Evolutionary conservation across 2,329 filamentous ascomycete species (phyloP).

Genomic region (Verticillium klebahnii): DNA sequence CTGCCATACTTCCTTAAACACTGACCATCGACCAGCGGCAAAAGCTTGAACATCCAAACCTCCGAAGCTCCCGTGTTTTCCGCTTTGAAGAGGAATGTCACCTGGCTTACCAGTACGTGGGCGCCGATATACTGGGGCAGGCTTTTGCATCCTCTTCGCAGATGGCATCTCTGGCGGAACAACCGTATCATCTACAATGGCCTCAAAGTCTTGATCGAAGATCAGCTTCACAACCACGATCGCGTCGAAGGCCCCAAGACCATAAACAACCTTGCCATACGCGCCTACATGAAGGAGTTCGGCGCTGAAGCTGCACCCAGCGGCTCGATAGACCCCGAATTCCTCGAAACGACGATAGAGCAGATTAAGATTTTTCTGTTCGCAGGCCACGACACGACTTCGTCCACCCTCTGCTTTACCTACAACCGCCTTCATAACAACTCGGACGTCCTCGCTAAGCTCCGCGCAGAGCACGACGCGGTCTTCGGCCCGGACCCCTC

Average conservation of each 20-base stretch:
- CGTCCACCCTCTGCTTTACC: conserved; percentile 18
- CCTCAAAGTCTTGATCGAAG: conserved; percentile 3
- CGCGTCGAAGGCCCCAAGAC: background rate
- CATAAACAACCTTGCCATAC: conserved; percentile 14
- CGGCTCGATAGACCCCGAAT: background rate
- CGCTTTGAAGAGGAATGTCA: background rate
- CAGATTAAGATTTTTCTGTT: conserved; percentile 26
- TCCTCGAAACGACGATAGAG: conserved; percentile 11
- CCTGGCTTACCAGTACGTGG: background rate
- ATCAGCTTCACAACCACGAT: background rate
- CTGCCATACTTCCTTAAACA: no score
- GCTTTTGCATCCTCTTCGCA: background rate
- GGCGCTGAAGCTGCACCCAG: background rate
- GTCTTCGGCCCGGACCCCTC: conserved; percentile 40
- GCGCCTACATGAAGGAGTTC: background rate
- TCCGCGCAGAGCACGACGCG: conserved; percentile 24
- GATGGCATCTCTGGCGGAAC: background rate
- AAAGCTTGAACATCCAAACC: background rate
- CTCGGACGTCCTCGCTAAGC: conserved; percentile 14
- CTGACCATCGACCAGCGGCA: background rate
- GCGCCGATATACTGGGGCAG: background rate
- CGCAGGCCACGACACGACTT: conserved; percentile 27
- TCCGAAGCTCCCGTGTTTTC: background rate
- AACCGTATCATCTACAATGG: conserved; percentile 2
- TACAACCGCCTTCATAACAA: conserved; percentile 18